Conservation (phyloP, 2,329 filamentous ascomycete species). For the Aspergillus flavus region DNA sequence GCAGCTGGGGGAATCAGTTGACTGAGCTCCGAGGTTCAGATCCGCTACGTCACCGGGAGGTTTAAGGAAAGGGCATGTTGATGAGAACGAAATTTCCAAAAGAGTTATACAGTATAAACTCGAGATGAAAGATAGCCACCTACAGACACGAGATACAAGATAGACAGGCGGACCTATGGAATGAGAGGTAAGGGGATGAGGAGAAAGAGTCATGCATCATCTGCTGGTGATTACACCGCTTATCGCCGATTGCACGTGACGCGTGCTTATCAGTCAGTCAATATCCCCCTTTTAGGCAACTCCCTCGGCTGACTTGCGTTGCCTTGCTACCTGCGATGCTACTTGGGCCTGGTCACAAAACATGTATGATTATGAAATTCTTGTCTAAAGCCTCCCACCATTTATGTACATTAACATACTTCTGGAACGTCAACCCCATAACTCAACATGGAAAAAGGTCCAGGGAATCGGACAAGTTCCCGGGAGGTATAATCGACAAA, state of each 20-base stretch:
- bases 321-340: background rate
- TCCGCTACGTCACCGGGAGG: slow-evolving; percentile 26
- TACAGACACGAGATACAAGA: background rate
- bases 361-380: slow-evolving; percentile 12
- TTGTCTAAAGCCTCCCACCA: slow-evolving; percentile 20
- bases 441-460: slow-evolving; percentile 18
- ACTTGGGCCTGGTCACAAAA: background rate
- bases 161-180: background rate
- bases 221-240: slow-evolving; percentile 15
- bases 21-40: slow-evolving; percentile 16
- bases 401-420: slow-evolving; percentile 27
- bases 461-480: slow-evolving; percentile 28
- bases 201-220: slow-evolving; percentile 1
- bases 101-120: background rate
- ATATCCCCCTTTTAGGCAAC: background rate
- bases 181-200: background rate
- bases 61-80: background rate
- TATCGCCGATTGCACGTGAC: slow-evolving; percentile 22
- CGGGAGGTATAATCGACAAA: slow-evolving; percentile 39
- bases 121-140: background rate
- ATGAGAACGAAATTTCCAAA: background rate
- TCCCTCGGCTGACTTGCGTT: background rate
- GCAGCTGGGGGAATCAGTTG: slow-evolving; percentile 24
- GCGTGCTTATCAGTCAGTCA: background rate
- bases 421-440: slow-evolving; percentile 11